Conservation (phyloP, 768 basidiomycete species). For the Leccinum disarticulatum region DNA sequence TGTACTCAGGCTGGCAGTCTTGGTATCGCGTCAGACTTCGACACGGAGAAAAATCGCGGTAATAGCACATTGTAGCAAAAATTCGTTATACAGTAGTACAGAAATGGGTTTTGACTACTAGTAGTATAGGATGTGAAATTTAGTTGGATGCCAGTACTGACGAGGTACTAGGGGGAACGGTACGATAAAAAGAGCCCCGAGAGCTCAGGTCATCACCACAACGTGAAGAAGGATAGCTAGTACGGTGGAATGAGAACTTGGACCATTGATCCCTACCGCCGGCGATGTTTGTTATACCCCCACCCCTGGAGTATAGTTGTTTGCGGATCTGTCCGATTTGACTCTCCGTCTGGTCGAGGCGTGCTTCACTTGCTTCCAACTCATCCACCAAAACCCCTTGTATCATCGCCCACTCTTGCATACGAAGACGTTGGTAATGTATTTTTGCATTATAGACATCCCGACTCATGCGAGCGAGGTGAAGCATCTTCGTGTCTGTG, state of each 20-base stretch:
- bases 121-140: too few species aligned
- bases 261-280: neutral
- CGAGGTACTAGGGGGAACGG: too few species aligned
- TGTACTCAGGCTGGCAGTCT: too few species aligned
- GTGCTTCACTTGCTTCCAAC: neutral
- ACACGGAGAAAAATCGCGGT: too few species aligned
- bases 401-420: neutral
- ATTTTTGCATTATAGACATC: neutral
- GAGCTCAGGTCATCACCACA: too few species aligned
- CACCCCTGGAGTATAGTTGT: neutral
- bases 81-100: too few species aligned
- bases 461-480: neutral
- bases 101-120: too few species aligned
- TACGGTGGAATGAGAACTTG: neutral
- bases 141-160: too few species aligned
- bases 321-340: neutral
- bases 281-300: neutral
- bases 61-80: too few species aligned
- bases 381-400: neutral
- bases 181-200: too few species aligned
- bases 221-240: neutral
- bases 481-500: neutral
- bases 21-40: too few species aligned
- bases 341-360: neutral
- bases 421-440: neutral